Evolutionary conservation across 176 grass and related monocot genomes (phyloP), one percentile per base, ranked within the genome.

Genomic region (Oryza glaberrima): DNA sequence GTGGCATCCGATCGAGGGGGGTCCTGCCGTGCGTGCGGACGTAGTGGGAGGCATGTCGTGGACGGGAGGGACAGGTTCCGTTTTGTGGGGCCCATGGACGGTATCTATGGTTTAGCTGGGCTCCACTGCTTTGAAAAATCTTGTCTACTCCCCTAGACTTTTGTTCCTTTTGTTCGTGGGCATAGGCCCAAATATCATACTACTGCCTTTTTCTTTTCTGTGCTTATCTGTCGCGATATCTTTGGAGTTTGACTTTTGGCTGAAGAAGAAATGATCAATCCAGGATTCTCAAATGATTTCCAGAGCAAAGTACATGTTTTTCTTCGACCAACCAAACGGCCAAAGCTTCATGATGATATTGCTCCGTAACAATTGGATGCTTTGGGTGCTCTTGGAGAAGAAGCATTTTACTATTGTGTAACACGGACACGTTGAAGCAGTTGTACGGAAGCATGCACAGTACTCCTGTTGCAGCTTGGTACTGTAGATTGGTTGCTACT

Each of bases 241-340:
- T 19, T 79, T 78, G 48, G 30, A 60, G 17, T 60, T 40, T 6
- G 38, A 40, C 38, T 40, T 40, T 40, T 7, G 56, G 19, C 6
- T n/a, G 19, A 60, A 4, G 19, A 60, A 22, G 7, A 17, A 41
- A 89, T 89, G 76, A 85, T 64, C 76, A 9, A 70, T 76, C 69
- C 70, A 89, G 51, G 64, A 85, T 89, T 41, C 41, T 17, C 70
- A 4, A 47, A 81, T 85, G 71, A 81, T 81, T 76, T 75, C 34
- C 45, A 38, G n/a, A 51, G n/a, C 58, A 20, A 66, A 60, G 46
- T 15, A 36, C 23, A 3, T 54, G 17, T 68, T 20, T 30, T 52
- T 6, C 46, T 17, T 25, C 3, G 9, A 9, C 51, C 19, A 60
- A 41, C 36, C 20, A 38, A 35, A 20, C 10, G 4, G 9, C 52